Evolutionary conservation across 495 filamentous ascomycete species (phyloP).

Genomic region (Lentithecium fluviatile): DNA sequence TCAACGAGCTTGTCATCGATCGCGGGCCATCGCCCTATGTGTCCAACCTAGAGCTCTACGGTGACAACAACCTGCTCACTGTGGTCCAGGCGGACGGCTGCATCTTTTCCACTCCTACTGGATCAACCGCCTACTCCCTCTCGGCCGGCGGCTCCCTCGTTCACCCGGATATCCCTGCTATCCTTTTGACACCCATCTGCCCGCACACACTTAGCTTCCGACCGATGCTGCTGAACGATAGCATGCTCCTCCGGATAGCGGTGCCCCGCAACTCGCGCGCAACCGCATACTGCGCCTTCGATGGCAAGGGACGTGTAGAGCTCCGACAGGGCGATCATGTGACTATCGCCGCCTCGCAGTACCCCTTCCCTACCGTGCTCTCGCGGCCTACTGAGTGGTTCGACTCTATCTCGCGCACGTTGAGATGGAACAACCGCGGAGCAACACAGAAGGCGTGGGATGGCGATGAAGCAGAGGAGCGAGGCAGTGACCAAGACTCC

Average conservation of each 20-base stretch:
- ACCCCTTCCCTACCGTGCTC: slow-evolving; percentile 92
- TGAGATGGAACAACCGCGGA: slow-evolving; percentile 89
- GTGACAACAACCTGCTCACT: slow-evolving; percentile 87
- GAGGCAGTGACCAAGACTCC: slow-evolving; percentile 53
- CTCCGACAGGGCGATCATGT: slow-evolving; percentile 89
- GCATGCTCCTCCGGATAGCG: slow-evolving; percentile 80
- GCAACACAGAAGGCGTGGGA: slow-evolving; percentile 82
- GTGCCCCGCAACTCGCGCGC: slow-evolving; percentile 81
- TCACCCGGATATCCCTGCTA: slow-evolving; percentile 94
- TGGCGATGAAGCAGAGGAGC: slow-evolving; percentile 43
- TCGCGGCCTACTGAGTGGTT: slow-evolving; percentile 82
- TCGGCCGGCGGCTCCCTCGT: slow-evolving; percentile 94
- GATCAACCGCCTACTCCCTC: slow-evolving; percentile 87
- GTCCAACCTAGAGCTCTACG: slow-evolving; percentile 92
- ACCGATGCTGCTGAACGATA: slow-evolving; percentile 98
- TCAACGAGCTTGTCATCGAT: slow-evolving; percentile 97
- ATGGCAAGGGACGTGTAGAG: slow-evolving; percentile 92
- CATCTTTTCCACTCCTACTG: slow-evolving; percentile 95
- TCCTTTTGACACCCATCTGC: slow-evolving; percentile 96
- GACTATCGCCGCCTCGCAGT: slow-evolving; percentile 88
- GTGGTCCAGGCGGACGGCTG: slow-evolving; percentile 95
- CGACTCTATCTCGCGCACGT: slow-evolving; percentile 81
- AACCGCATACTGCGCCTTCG: slow-evolving; percentile 92
- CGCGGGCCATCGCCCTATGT: slow-evolving; percentile 95
- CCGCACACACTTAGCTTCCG: slow-evolving; percentile 95